phyloP scores from a whole-genome alignment of 257 asterid species.

The Lithospermum erythrorhizon region DNA sequence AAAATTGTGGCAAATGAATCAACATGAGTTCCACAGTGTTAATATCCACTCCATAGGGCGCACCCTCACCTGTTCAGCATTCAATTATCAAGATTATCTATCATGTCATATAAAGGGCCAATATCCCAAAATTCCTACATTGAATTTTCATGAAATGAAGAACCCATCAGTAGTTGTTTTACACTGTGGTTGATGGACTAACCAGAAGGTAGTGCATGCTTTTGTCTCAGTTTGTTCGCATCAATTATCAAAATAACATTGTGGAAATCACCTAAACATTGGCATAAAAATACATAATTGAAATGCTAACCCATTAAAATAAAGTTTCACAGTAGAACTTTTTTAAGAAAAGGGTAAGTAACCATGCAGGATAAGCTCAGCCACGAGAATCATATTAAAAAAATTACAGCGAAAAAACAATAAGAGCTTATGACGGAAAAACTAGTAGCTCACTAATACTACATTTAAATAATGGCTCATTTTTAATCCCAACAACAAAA shows the following conservation, averaged over 20 bases:
- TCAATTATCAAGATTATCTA: not conserved
- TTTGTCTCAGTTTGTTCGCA: constrained; percentile 93
- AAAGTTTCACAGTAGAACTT: no score
- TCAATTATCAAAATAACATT: constrained; percentile 83
- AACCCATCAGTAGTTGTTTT: not conserved
- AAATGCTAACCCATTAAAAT: not conserved
- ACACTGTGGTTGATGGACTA: constrained; percentile 12
- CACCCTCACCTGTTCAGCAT: constrained; percentile 38
- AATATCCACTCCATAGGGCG: constrained; percentile 48
- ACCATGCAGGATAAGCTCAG: no score
- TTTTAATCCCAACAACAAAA: no score
- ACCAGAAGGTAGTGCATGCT: constrained; percentile 93
- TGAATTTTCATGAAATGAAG: not conserved
- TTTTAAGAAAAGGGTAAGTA: no score
- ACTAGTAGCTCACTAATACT: no score
- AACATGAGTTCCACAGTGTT: constrained; percentile 49
- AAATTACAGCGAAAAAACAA: no score
- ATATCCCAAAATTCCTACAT: not conserved
- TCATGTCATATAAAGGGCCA: not conserved
- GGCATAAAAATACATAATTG: not conserved
- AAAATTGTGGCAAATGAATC: constrained; percentile 73
- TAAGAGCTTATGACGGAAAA: no score
- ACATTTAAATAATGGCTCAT: no score
- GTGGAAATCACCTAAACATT: constrained; percentile 44
- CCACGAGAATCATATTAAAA: no score